Base-by-base conservation (phyloP, 768 basidiomycete species). In the Leccinum pellstonianum region DNA sequence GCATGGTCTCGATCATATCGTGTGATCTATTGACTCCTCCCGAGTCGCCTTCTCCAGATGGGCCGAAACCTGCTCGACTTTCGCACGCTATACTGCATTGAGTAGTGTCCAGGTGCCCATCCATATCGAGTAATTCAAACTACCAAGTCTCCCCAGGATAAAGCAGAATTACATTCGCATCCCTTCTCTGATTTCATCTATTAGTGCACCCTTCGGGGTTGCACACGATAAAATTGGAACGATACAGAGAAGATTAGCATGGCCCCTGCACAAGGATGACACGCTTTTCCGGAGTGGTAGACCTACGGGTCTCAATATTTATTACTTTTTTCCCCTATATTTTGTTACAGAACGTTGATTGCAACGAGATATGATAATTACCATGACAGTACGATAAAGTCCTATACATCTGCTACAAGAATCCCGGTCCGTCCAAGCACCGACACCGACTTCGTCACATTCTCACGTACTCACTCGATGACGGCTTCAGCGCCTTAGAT, bases 201-300 rank as follows among this genome's bases (percentile, higher is more conserved):
- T 0, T 46, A 64, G 37, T 84, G 86, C 86, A 86, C 87, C 86
- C 86, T 89, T 88, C 86, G 86, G 87, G 86, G 90, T 88, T 88
- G 86, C 90, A 90, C 88, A 91, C 86, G 88, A 89, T 90, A 94
- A 93, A 92, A 90, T 94, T 93, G 93, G 91, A 95, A 94, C 92
- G 90, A 95, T 95, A 95, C 93, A 94, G 93, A 96, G 94, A 95
- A 95, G 94, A 95, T 96, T 95, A 95, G 94, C 94, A 96, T 96
- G 91, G 95, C 93, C 94, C 95, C 94, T 96, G 94, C 95, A 96
- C 93, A 97, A 96, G 95, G 94, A 96, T 95, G 94, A 95, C 94
- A 95, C 91, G 90, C 90, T 92, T 90, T 89, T 83, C 87, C 88
- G 87, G 89, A 90, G 88, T 90, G 88, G 88, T 88, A 88, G 75